These are phyloP conservation scores for Phialemoniopsis sp. DNA, from an alignment of 2,329 filamentous ascomycete genomes.

Conservation along the genomic window DNA sequence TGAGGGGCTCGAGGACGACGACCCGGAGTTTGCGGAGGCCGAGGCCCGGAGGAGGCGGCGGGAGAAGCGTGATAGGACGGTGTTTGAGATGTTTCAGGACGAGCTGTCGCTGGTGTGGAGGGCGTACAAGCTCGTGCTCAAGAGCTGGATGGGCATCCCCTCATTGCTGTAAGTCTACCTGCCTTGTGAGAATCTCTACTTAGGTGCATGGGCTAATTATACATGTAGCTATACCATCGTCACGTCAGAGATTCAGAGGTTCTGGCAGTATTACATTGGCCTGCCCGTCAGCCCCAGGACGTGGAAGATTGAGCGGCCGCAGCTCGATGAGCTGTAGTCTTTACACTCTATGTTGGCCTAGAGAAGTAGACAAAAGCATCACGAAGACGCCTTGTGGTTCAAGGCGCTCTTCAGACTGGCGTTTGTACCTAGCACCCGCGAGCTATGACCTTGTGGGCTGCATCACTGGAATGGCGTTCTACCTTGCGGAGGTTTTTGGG, in stretches of 20 bases:
- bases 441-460: too few relatives aligned
- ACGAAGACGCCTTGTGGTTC: too few relatives aligned
- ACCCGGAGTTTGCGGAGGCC: slow-evolving; percentile 39
- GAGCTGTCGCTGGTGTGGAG: slow-evolving; percentile 63
- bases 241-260: slow-evolving; percentile 37
- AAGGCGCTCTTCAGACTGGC: too few relatives aligned
- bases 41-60: slow-evolving; percentile 10
- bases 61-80: slow-evolving; percentile 29
- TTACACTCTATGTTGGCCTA: too few relatives aligned
- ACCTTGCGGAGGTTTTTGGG: neutral
- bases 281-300: slow-evolving; percentile 43
- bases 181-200: neutral
- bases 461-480: too few relatives aligned
- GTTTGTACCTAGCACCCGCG: too few relatives aligned
- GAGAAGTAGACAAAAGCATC: too few relatives aligned
- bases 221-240: slow-evolving; percentile 41
- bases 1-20: slow-evolving; percentile 23
- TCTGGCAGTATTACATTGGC: slow-evolving; percentile 48
- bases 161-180: slow-evolving; percentile 58
- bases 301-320: slow-evolving; percentile 41
- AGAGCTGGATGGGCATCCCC: slow-evolving; percentile 67
- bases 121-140: slow-evolving; percentile 62
- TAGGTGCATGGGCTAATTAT: too few relatives aligned
- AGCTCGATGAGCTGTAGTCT: slow-evolving; percentile 42
- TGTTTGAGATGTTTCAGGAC: slow-evolving; percentile 54